Percentiles rank a stretch among this genome's conserved stretches.
These are phyloP conservation scores for Plasmodium cynomolgi DNA, from an alignment of 169 alveolate species.

Conservation along the genomic window DNA sequence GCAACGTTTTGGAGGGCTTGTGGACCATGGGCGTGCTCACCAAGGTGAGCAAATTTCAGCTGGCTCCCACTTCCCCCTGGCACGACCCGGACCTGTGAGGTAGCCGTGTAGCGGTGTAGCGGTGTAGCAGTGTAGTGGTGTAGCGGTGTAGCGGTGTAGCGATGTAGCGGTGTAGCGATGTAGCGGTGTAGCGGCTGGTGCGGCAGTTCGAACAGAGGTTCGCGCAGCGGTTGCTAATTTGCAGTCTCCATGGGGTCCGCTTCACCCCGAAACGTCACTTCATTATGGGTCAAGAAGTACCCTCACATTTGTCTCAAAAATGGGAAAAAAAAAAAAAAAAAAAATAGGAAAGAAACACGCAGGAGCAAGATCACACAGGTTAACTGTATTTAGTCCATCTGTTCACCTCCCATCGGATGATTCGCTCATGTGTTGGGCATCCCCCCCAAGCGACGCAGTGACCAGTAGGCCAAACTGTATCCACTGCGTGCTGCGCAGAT, in stretches of 20 bases:
- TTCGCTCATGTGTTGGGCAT: no score
- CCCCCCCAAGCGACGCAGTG: background rate
- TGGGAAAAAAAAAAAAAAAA: no score
- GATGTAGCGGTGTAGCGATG: background rate
- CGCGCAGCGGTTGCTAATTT: background rate
- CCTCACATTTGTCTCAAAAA: background rate
- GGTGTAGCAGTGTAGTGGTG: background rate
- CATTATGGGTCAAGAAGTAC: background rate
- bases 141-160: no score
- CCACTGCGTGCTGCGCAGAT: background rate
- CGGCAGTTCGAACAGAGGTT: no score
- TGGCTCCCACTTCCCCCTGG: slow-evolving; percentile 83
- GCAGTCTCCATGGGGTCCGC: background rate
- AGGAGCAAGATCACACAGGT: background rate
- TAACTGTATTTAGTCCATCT: background rate
- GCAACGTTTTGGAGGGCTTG: slow-evolving; percentile 85
- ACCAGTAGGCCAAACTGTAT: background rate
- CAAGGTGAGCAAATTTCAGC: slow-evolving; percentile 79
- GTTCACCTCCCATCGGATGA: background rate
- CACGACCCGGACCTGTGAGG: slow-evolving; percentile 81
- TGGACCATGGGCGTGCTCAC: slow-evolving; percentile 84
- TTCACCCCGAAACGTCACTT: background rate
- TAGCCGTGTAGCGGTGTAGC: background rate
- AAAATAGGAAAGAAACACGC: background rate
- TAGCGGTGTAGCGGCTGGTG: background rate